Base-by-base conservation (phyloP, 106 monocot species). In the Phalaenopsis equestris region DNA sequence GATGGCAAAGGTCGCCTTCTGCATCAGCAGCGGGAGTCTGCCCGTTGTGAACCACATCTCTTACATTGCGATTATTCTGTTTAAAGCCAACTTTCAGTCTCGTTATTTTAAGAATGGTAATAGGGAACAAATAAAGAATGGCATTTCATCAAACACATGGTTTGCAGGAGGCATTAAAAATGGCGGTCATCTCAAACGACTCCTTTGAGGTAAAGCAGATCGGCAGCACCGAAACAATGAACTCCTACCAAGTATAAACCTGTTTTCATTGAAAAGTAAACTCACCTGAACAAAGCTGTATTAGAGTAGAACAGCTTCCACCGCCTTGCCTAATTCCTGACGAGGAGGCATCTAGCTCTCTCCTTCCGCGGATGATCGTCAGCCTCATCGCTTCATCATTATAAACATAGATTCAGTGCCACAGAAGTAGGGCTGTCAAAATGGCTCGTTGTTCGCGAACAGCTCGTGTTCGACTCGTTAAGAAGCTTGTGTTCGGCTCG, bases 61-160 rank as follows among this genome's bases (percentile, higher is more conserved):
- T n/a, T 38, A 70, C 70, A 11, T 70, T 4, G 70, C 39, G 70
- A 61, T 61, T 70, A 39, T 38, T 9, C 74, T 72, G 72, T 41
- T 41, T 65, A 65, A 21, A 65, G 8, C 64, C 10, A 24, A 30
- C 21, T 15, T 37, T 39, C 36, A 70, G 19, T 74, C 74, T 74
- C 73, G 7, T 16, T 45, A 45, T 74, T 42, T 19, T 74, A 74
- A 19, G 3, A 74, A 74, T 1, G 45, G 39, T 39, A 70, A 70
- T 38, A 39, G 4, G 38, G n/a, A 39, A 2, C 12, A 3, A 70
- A 70, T 2, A 39, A 70, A 70, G 0, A 14, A 2, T 12, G 7
- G 18, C 74, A 74, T 74, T 74, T 45, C 74, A 74, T 74, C 74
- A 45, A 74, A 74, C 43, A 74, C 43, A 42, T 74, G 1, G 74